Evolutionary conservation across 75 land plant genomes (phyloP).

Genomic region (Picea sitchensis): DNA sequence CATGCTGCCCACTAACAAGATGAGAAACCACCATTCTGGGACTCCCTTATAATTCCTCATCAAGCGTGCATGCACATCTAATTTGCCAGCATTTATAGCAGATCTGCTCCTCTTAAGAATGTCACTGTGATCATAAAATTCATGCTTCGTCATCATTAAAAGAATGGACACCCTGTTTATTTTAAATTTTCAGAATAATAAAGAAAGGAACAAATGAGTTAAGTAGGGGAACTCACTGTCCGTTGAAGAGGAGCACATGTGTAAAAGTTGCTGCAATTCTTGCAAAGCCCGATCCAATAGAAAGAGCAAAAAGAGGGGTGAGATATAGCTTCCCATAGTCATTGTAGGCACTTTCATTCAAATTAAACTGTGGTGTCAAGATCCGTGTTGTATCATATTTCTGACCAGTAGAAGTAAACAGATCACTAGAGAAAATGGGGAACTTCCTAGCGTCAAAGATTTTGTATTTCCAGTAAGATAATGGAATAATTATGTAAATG

Average conservation of each 20-base stretch:
- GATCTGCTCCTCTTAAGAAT: slow-evolving; percentile 61
- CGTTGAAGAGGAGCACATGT: slow-evolving; percentile 33
- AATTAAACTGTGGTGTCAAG: slow-evolving; percentile 7
- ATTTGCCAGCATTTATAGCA: slow-evolving; percentile 10
- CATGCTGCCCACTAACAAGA: slow-evolving; percentile 12
- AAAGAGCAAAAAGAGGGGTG: slow-evolving; percentile 25
- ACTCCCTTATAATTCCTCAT: slow-evolving; percentile 22
- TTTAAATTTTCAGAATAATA: not conserved
- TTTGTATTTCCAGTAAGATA: slow-evolving; percentile 15
- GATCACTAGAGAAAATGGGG: slow-evolving; percentile 26
- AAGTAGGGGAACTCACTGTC: slow-evolving; percentile 15
- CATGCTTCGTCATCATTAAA: not conserved
- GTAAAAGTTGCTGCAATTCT: slow-evolving; percentile 23
- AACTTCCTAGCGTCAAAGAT: slow-evolving; percentile 27
- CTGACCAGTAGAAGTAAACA: slow-evolving; percentile 19
- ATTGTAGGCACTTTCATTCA: slow-evolving; percentile 17
- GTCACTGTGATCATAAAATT: slow-evolving; percentile 38
- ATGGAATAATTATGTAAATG: slow-evolving; percentile 20
- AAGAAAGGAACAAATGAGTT: not conserved
- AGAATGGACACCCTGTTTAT: not conserved
- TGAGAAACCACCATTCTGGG: slow-evolving; percentile 27
- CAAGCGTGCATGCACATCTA: slow-evolving; percentile 26
- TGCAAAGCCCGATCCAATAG: slow-evolving; percentile 35
- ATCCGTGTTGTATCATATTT: slow-evolving; percentile 12
- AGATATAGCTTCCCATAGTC: slow-evolving; percentile 13